Evolutionary conservation across 202 grass and related monocot species (phyloP).

Genomic region (Carex arenaria): DNA sequence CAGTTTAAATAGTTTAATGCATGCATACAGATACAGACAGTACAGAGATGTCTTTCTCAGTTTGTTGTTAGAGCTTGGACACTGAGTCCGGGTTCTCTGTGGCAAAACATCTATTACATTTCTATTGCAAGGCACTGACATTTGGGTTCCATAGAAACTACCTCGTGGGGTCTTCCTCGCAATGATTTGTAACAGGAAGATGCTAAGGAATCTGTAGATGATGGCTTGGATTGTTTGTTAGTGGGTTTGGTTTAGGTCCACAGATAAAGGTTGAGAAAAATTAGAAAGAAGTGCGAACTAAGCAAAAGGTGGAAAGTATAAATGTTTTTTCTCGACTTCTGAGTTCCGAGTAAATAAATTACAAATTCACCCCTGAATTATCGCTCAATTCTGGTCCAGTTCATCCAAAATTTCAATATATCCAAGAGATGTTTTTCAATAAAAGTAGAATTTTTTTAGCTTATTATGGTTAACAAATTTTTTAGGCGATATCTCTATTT

Average conservation of each 20-base stretch:
- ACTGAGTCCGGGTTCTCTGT: not conserved
- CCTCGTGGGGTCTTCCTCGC: not conserved
- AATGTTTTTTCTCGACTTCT: not conserved
- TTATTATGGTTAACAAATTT: too few relatives aligned
- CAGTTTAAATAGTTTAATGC: constrained; percentile 5
- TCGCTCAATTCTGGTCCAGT: not conserved
- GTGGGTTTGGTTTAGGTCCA: constrained; percentile 9
- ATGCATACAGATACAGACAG: not conserved
- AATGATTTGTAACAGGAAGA: not conserved
- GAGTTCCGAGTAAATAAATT: not conserved
- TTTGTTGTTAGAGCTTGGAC: not conserved
- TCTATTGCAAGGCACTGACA: not conserved
- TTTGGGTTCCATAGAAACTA: too few relatives aligned
- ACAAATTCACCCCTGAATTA: not conserved
- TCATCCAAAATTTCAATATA: too few relatives aligned
- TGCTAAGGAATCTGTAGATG: not conserved
- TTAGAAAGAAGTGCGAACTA: constrained; percentile 1
- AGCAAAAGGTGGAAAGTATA: not conserved
- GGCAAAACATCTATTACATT: not conserved
- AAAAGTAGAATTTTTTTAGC: too few relatives aligned
- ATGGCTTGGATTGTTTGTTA: not conserved
- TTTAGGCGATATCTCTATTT: too few relatives aligned
- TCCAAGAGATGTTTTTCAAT: too few relatives aligned
- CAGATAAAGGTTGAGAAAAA: not conserved
- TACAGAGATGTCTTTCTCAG: constrained; percentile 10